Conservation (phyloP, 495 filamentous ascomycete species). For the Talaromyces stipitatus region DNA sequence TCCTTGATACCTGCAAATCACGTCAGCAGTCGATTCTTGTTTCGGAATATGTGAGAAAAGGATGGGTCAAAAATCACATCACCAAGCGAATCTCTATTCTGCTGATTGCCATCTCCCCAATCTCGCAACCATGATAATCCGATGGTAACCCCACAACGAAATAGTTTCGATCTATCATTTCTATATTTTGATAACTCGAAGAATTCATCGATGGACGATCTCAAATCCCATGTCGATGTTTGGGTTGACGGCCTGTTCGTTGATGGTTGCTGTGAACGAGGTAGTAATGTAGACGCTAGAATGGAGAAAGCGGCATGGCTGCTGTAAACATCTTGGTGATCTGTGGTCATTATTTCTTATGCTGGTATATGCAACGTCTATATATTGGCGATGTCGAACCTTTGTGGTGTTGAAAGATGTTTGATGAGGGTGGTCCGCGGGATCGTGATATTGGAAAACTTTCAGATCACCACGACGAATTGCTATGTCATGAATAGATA, state of each 20-base stretch:
- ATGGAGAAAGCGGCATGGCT: conserved; percentile 27
- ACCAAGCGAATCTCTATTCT: conserved; percentile 3
- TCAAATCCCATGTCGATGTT: conserved; percentile 22
- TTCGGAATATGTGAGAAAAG: not conserved
- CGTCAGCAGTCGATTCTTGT: not conserved
- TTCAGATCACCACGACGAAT: too few species aligned
- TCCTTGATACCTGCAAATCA: not conserved
- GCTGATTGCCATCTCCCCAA: conserved; percentile 7
- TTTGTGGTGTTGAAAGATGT: not conserved
- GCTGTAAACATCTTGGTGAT: conserved; percentile 15
- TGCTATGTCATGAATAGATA: too few species aligned
- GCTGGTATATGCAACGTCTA: too few species aligned
- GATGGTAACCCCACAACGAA: conserved; percentile 27
- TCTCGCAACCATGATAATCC: conserved; percentile 29
- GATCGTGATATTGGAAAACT: too few species aligned
- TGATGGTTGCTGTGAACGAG: not conserved
- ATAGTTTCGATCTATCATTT: conserved; percentile 14
- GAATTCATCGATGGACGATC: not conserved
- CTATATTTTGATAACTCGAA: conserved; percentile 14
- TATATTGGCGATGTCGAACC: not conserved
- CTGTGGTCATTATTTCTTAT: not conserved
- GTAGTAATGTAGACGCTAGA: conserved; percentile 28
- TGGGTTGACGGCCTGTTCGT: not conserved
- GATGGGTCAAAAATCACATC: not conserved
- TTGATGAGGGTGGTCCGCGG: too few species aligned